Evolutionary conservation across 2,329 filamentous ascomycete genomes (phyloP).

Genomic region (Aspergillus clavatus): DNA sequence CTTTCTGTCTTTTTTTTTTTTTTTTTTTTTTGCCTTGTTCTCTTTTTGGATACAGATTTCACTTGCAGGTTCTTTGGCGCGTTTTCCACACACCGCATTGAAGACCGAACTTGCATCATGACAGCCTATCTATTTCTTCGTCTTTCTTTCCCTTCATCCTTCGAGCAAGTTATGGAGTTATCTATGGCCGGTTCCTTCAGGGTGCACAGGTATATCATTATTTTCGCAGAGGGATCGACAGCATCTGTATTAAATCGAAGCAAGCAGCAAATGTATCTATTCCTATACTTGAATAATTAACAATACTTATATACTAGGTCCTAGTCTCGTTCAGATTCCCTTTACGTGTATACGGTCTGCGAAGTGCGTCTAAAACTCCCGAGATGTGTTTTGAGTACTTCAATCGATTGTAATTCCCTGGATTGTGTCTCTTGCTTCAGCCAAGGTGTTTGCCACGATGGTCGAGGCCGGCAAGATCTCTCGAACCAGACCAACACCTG

Average conservation of each 20-base stretch:
- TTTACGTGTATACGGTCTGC: background rate
- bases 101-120: background rate
- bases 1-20: too few species aligned
- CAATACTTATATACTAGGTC: slow-evolving; percentile 7
- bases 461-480: slow-evolving; percentile 47
- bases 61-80: background rate
- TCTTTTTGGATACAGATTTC: background rate
- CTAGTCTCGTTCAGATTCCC: too few species aligned
- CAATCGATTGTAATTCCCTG: background rate
- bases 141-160: background rate
- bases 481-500: slow-evolving; percentile 55
- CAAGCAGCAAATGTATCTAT: slow-evolving; percentile 9
- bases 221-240: slow-evolving; percentile 2
- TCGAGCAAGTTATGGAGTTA: background rate
- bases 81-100: background rate
- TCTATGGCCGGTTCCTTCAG: background rate
- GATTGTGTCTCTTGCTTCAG: slow-evolving; percentile 29
- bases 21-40: background rate
- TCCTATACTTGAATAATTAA: slow-evolving; percentile 7
- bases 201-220: background rate
- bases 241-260: slow-evolving; percentile 6
- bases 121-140: background rate
- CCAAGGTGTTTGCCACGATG: slow-evolving; percentile 48
- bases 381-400: background rate
- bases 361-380: background rate